Percentiles rank a stretch among this genome's conserved stretches.
Conservation (phyloP, 345 rosid species). For the Syzygium aqueum region DNA sequence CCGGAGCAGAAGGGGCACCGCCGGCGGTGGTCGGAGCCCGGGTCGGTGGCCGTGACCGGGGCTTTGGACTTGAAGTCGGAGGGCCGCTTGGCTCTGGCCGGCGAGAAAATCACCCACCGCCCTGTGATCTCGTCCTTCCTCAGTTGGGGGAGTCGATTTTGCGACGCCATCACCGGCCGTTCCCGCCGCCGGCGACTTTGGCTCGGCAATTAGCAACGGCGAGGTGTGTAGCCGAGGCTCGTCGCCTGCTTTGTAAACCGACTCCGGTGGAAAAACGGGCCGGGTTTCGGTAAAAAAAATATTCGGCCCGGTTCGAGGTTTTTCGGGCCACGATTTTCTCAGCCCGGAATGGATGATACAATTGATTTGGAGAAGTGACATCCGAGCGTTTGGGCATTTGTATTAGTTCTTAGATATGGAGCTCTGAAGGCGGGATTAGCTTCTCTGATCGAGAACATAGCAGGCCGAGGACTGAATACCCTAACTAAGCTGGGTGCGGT, state of each 20-base stretch:
- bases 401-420: no score
- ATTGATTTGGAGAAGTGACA: no score
- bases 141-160: slow-evolving; percentile 45
- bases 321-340: background rate
- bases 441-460: no score
- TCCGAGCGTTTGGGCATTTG: no score
- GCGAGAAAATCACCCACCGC: slow-evolving; percentile 75
- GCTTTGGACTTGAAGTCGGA: slow-evolving; percentile 69
- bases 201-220: background rate
- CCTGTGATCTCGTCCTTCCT: slow-evolving; percentile 49
- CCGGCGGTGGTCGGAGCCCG: background rate
- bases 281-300: background rate
- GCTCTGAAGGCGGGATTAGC: no score
- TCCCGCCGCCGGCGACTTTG: background rate
- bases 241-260: background rate
- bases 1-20: slow-evolving; percentile 78
- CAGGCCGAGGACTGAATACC: no score
- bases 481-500: no score
- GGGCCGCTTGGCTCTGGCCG: slow-evolving; percentile 71
- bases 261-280: background rate
- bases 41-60: slow-evolving; percentile 24
- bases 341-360: background rate
- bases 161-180: background rate
- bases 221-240: background rate
- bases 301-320: background rate